phyloP scores from a whole-genome alignment of 169 alveolate species.

The Plasmodium knowlesi region DNA sequence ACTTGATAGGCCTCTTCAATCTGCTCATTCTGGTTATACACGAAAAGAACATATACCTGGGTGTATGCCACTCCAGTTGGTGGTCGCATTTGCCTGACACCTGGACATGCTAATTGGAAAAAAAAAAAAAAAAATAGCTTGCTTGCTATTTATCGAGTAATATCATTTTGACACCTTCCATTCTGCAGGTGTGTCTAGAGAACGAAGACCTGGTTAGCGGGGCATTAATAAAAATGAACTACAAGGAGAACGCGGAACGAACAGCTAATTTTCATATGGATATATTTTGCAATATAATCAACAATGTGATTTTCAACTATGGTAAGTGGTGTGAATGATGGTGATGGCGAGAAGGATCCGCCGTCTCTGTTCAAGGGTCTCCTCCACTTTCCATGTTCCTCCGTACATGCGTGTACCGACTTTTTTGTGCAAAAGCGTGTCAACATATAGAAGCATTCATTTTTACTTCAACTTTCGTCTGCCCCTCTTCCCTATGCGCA shows the following conservation, averaged over 20 bases:
- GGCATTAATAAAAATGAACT: slow-evolving; percentile 9
- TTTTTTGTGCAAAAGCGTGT: too few relatives aligned
- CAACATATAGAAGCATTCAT: neutral
- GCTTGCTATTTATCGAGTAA: neutral
- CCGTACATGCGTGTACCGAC: neutral
- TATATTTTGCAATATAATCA: slow-evolving; percentile 14
- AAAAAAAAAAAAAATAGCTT: neutral
- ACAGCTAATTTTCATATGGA: slow-evolving; percentile 1
- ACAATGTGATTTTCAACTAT: neutral
- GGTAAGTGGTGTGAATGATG: neutral
- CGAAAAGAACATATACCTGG: neutral
- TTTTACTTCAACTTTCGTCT: neutral
- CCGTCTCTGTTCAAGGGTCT: neutral
- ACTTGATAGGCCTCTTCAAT: slow-evolving; percentile 16
- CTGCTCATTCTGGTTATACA: slow-evolving; percentile 11
- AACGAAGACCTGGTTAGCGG: slow-evolving; percentile 23
- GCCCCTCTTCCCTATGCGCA: neutral
- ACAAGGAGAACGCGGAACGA: neutral
- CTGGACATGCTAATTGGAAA: neutral
- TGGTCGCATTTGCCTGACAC: neutral
- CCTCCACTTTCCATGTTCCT: neutral
- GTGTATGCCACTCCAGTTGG: neutral
- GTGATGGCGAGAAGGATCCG: neutral
- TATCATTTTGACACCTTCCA: neutral
- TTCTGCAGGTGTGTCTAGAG: slow-evolving; percentile 19